Conservation (phyloP, 2,329 filamentous ascomycete species). For the Alternaria triticina region DNA sequence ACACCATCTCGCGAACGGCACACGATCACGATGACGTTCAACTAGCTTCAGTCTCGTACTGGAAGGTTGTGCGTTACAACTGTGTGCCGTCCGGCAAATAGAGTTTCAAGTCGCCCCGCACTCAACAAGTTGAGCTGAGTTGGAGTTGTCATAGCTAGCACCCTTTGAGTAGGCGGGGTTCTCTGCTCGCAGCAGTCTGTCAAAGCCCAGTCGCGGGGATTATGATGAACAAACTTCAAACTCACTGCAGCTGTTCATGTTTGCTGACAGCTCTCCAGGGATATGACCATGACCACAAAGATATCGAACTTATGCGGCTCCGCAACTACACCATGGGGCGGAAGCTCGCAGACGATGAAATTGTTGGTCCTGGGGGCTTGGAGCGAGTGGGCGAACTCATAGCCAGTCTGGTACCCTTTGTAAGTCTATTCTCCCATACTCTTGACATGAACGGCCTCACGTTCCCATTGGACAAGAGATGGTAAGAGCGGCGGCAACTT, state of each 20-base stretch:
- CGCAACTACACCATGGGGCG: slow-evolving; percentile 77
- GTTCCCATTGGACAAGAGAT: slow-evolving; percentile 2
- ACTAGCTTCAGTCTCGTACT: background rate
- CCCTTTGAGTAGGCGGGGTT: background rate
- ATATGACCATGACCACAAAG: slow-evolving; percentile 74
- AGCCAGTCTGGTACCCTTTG: slow-evolving; percentile 75
- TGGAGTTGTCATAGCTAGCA: background rate
- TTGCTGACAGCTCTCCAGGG: slow-evolving; percentile 61
- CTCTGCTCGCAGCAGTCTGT: background rate
- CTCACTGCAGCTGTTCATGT: background rate
- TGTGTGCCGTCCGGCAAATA: slow-evolving; percentile 6
- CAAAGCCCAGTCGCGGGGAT: background rate
- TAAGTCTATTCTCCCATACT: slow-evolving; percentile 58
- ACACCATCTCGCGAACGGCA: background rate
- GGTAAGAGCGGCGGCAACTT: slow-evolving; percentile 1
- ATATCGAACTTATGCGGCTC: slow-evolving; percentile 82
- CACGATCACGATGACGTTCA: background rate
- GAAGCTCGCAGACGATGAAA: slow-evolving; percentile 68
- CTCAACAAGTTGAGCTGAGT: slow-evolving; percentile 6
- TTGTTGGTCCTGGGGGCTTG: slow-evolving; percentile 68
- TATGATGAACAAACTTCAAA: background rate
- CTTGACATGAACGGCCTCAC: background rate
- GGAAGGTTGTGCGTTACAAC: slow-evolving; percentile 10
- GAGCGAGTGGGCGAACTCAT: slow-evolving; percentile 70
- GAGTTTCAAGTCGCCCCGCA: slow-evolving; percentile 10